Conservation (phyloP, 768 basidiomycete genomes). For the Inosperma sp. region DNA sequence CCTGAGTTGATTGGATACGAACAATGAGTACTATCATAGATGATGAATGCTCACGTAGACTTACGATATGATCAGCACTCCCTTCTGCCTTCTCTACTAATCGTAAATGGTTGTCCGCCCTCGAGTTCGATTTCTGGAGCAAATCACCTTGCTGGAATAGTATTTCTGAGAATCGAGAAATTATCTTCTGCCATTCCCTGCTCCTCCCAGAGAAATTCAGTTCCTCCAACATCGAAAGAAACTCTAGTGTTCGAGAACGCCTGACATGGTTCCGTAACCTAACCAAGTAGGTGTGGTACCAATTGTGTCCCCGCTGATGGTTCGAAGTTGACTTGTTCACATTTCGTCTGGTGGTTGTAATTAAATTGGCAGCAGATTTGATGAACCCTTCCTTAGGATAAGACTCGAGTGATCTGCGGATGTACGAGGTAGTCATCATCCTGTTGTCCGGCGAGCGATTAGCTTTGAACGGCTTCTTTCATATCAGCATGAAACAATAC, state of each 20-base stretch:
- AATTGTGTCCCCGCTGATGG: slow-evolving; percentile 33
- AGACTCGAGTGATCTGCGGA: slow-evolving; percentile 50
- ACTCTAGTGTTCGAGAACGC: slow-evolving; percentile 39
- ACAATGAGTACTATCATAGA: background rate
- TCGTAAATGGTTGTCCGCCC: slow-evolving; percentile 59
- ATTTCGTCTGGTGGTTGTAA: slow-evolving; percentile 60
- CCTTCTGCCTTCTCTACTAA: slow-evolving; percentile 54
- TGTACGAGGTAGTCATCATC: slow-evolving; percentile 66
- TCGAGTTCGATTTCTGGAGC: slow-evolving; percentile 58
- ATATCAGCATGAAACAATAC: slow-evolving; percentile 62
- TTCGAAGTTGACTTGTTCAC: slow-evolving; percentile 49
- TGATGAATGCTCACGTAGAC: slow-evolving; percentile 20
- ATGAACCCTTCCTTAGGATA: slow-evolving; percentile 39
- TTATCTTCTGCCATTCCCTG: slow-evolving; percentile 69
- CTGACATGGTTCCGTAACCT: slow-evolving; percentile 58
- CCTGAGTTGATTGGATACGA: slow-evolving; percentile 31
- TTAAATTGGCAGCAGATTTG: slow-evolving; percentile 35
- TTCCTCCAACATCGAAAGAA: slow-evolving; percentile 42
- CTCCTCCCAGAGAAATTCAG: slow-evolving; percentile 47
- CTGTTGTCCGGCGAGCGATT: slow-evolving; percentile 28
- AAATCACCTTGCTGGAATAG: slow-evolving; percentile 57
- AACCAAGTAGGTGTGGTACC: slow-evolving; percentile 64
- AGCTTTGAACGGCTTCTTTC: background rate
- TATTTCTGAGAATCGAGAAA: slow-evolving; percentile 54
- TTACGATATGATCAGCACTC: slow-evolving; percentile 55